Evolutionary conservation across 1,284 basidiomycete genomes (phyloP).

Genomic region (Sphaerobolus stellatus): DNA sequence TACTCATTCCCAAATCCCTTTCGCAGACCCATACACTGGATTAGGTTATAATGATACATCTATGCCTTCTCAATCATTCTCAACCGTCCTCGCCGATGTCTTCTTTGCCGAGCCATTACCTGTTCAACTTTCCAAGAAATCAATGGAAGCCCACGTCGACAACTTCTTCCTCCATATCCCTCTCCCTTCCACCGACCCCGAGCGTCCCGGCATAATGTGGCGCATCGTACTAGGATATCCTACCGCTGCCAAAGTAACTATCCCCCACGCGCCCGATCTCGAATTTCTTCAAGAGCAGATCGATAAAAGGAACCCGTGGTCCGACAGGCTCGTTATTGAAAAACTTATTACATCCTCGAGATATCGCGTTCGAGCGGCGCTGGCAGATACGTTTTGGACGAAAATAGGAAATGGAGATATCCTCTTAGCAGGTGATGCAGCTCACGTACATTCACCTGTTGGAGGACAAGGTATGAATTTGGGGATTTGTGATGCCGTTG

Average conservation of each 20-base stretch:
- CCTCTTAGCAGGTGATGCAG: slow-evolving; percentile 43
- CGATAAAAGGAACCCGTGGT: slow-evolving; percentile 24
- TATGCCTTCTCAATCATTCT: slow-evolving; percentile 18
- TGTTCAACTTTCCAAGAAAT: slow-evolving; percentile 22
- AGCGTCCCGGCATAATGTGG: slow-evolving; percentile 21
- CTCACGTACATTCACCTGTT: slow-evolving; percentile 44
- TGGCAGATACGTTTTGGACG: slow-evolving; percentile 36
- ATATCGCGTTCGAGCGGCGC: slow-evolving; percentile 37
- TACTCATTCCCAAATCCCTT: slow-evolving; percentile 31
- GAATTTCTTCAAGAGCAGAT: slow-evolving; percentile 36
- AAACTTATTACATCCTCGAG: slow-evolving; percentile 36
- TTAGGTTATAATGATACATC: slow-evolving; percentile 21
- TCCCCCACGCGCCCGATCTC: slow-evolving; percentile 29
- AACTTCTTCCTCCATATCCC: slow-evolving; percentile 21
- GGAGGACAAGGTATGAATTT: slow-evolving; percentile 50
- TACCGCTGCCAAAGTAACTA: no score
- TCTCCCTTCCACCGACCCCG: slow-evolving; percentile 20
- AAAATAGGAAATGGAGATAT: slow-evolving; percentile 27
- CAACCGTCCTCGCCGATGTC: slow-evolving; percentile 39
- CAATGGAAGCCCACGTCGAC: slow-evolving; percentile 4
- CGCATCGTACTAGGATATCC: no score
- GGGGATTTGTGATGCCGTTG: slow-evolving; percentile 42
- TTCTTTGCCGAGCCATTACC: slow-evolving; percentile 8
- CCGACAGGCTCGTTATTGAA: slow-evolving; percentile 24
- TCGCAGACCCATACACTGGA: slow-evolving; percentile 34